Percentiles rank a stretch among this genome's conserved stretches.
phyloP scores from a whole-genome alignment of 2,329 filamentous ascomycete species.

The Epichloe uncinata region DNA sequence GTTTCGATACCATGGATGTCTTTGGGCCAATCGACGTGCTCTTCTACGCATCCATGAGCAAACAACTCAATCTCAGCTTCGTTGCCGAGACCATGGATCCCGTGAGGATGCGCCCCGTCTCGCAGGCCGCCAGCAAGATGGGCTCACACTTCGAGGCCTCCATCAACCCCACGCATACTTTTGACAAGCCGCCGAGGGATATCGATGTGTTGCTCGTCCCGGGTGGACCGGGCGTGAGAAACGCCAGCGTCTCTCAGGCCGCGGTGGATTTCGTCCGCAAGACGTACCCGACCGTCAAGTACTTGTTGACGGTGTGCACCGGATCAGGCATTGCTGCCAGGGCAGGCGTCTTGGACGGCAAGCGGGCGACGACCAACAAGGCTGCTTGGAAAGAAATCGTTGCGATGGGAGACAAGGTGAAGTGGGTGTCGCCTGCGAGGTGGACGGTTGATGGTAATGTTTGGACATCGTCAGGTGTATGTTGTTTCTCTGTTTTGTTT shows the following conservation, averaged over 20 bases:
- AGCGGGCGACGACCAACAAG: slow-evolving; percentile 53
- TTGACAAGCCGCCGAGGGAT: slow-evolving; percentile 30
- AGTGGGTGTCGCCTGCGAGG: slow-evolving; percentile 46
- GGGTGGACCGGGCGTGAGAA: slow-evolving; percentile 39
- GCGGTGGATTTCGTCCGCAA: slow-evolving; percentile 27
- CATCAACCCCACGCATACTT: slow-evolving; percentile 34
- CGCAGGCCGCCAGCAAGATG: slow-evolving; percentile 2
- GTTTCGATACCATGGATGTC: slow-evolving; percentile 16
- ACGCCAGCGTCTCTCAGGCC: slow-evolving; percentile 13
- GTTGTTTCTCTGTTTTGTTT: neutral
- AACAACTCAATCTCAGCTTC: slow-evolving; percentile 24
- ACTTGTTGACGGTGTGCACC: slow-evolving; percentile 53
- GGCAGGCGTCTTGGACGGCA: slow-evolving; percentile 45
- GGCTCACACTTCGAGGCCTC: slow-evolving; percentile 19
- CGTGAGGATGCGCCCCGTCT: slow-evolving; percentile 21
- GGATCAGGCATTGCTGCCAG: slow-evolving; percentile 43
- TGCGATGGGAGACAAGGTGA: slow-evolving; percentile 30
- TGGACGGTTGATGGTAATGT: slow-evolving; percentile 53
- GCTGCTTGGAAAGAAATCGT: slow-evolving; percentile 33
- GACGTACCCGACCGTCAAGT: slow-evolving; percentile 33
- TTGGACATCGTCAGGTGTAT: slow-evolving; percentile 48
- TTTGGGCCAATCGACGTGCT: slow-evolving; percentile 31
- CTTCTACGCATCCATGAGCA: slow-evolving; percentile 22
- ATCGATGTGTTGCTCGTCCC: slow-evolving; percentile 48
- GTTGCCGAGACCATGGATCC: slow-evolving; percentile 26